These are phyloP conservation scores for Aegilops longissima DNA, from an alignment of 176 grass and related monocot genomes.

Conservation along the genomic window DNA sequence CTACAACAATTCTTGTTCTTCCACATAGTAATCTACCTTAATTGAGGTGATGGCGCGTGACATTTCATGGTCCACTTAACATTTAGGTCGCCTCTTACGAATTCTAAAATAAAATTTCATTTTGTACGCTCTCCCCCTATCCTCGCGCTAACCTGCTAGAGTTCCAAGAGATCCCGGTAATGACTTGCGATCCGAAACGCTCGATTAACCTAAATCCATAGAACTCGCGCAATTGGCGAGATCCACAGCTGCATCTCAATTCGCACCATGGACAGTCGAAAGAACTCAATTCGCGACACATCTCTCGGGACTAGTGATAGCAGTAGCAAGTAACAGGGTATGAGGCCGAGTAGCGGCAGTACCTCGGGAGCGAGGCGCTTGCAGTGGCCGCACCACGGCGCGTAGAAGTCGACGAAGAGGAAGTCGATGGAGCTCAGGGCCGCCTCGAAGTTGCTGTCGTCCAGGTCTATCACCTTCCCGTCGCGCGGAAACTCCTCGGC, in stretches of 20 bases:
- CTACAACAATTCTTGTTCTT: slow-evolving; percentile 4
- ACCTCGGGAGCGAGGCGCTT: slow-evolving; percentile 93
- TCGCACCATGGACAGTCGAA: not conserved
- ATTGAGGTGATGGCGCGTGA: not conserved
- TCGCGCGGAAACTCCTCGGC: slow-evolving; percentile 63
- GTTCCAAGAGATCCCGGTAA: slow-evolving; percentile 21
- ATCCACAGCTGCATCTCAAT: slow-evolving; percentile 24
- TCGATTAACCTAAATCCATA: not conserved
- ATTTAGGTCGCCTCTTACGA: not conserved
- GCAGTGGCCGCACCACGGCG: slow-evolving; percentile 95
- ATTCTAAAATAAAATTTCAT: not conserved
- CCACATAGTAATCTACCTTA: slow-evolving; percentile 9
- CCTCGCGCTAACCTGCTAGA: slow-evolving; percentile 17
- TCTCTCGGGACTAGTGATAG: not conserved
- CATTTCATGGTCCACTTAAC: not conserved
- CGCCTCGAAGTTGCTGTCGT: slow-evolving; percentile 79
- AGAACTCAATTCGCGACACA: slow-evolving; percentile 29
- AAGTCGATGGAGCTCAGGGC: slow-evolving; percentile 73
- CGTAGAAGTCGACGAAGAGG: slow-evolving; percentile 96
- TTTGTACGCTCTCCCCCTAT: not conserved
- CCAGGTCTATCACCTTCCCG: slow-evolving; percentile 86
- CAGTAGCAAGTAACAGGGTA: not conserved
- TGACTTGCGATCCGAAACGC: not conserved
- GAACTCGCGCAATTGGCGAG: slow-evolving; percentile 19
- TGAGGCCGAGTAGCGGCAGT: not conserved